Base-by-base conservation (phyloP, 805 yeast genomes). In the Henningerozyma blattae region DNA sequence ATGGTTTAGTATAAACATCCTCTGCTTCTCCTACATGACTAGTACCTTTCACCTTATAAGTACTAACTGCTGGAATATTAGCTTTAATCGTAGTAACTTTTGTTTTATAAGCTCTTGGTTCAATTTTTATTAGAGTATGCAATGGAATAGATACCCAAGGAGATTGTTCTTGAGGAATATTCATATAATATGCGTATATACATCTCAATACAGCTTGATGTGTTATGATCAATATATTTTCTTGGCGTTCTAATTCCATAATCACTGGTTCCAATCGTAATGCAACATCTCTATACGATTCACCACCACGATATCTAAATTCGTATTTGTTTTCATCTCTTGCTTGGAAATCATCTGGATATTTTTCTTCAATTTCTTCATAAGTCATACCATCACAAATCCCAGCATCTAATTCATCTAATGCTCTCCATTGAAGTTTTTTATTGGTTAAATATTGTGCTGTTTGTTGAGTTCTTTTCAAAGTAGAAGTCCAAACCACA, bases 141-240 rank as follows among this genome's bases (percentile, higher is more conserved):
- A 91, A 64, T 5, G 99, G 99, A 38, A 91, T 93, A 27, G 93
- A 84, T 95, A 91, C 86, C 98, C 98, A 91, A 4, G 99, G 99
- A 38, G 87, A 74, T 56, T 85, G 89, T 48, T 89, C 95, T 56
- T 89, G 97, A 4, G 96, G 95, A 15, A 91, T 94, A 54, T 91
- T 89, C 97, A 91, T 91, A 54, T 87, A 91, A 58, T 91, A 91
- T 6, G 98, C 97, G 58, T 91, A 91, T 34, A 91, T 77, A 54
- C 99, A 91, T 49, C 99, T 72, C 44, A 91, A 65, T 9, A 91
- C 97, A 0, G 97, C 97, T 60, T 91, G 99, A 57, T 91, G 99
- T 3, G 98, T 91, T 28, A 91, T 91, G 39, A 91, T 89, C 53
- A 91, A 67, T 33, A 91, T 86, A 56, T 91, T 87, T 48, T 91